These are phyloP conservation scores for Phytophthora colocasiae DNA, from an alignment of 352 stramenopile genomes.

Conservation along the genomic window DNA sequence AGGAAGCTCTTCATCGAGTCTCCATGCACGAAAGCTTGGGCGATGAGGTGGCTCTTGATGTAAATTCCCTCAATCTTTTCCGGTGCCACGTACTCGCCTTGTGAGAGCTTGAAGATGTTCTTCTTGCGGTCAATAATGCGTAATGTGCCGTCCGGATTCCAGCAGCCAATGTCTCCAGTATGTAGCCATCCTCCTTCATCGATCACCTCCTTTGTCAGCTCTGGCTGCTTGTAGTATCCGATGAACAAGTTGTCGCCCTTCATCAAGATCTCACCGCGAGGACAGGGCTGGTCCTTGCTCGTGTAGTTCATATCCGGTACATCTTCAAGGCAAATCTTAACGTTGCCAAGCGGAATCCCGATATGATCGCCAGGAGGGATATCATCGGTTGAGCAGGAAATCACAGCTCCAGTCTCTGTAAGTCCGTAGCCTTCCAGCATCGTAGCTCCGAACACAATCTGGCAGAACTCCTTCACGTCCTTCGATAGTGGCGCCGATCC, in stretches of 20 bases:
- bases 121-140: conserved; percentile 93
- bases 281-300: conserved; percentile 48
- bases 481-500: conserved; percentile 93
- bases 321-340: conserved; percentile 94
- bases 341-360: conserved; percentile 82
- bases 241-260: conserved; percentile 84
- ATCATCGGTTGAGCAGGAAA: conserved; percentile 43
- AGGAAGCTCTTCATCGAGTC: conserved; percentile 95
- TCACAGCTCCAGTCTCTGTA: conserved; percentile 81
- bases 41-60: conserved; percentile 90
- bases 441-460: conserved; percentile 90
- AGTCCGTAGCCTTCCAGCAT: conserved; percentile 96
- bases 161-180: conserved; percentile 96
- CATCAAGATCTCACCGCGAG: conserved; percentile 89
- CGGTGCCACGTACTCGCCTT: conserved; percentile 96
- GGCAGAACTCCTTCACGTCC: conserved; percentile 95
- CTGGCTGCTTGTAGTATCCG: conserved; percentile 96
- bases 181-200: conserved; percentile 96
- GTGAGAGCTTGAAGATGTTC: conserved; percentile 94
- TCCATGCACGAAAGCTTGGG: conserved; percentile 95
- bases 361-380: conserved; percentile 87
- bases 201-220: conserved; percentile 92
- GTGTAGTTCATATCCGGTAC: conserved; percentile 98
- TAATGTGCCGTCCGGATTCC: conserved; percentile 93
- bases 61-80: conserved; percentile 98